These are phyloP conservation scores for Russula sp. DNA, from an alignment of 768 basidiomycete genomes.

Conservation along the genomic window DNA sequence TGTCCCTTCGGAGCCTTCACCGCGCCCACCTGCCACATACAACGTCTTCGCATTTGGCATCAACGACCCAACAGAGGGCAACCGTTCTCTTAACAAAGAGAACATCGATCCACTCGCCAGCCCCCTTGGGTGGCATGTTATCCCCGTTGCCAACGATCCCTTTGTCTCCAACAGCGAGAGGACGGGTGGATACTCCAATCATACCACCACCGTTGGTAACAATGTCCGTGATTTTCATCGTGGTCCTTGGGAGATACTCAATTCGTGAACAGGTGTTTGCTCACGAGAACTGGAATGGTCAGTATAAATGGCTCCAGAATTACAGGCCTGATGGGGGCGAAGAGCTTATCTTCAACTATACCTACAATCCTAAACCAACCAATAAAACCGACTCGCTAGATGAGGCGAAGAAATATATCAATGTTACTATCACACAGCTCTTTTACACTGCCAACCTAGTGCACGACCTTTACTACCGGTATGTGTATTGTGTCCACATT, in stretches of 20 bases:
- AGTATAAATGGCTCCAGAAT: slow-evolving; percentile 58
- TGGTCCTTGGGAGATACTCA: not conserved
- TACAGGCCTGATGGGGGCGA: slow-evolving; percentile 67
- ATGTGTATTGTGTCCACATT: slow-evolving; percentile 12
- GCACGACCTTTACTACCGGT: slow-evolving; percentile 78
- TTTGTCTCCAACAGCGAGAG: slow-evolving; percentile 26
- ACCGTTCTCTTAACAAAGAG: slow-evolving; percentile 51
- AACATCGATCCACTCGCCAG: slow-evolving; percentile 72
- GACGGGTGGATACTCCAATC: slow-evolving; percentile 37
- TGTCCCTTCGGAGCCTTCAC: slow-evolving; percentile 30
- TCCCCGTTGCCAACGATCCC: slow-evolving; percentile 70
- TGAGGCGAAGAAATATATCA: slow-evolving; percentile 78
- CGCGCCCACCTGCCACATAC: slow-evolving; percentile 38
- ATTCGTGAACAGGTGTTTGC: slow-evolving; percentile 56
- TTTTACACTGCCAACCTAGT: slow-evolving; percentile 83
- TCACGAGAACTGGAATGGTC: slow-evolving; percentile 89
- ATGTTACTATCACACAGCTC: slow-evolving; percentile 78
- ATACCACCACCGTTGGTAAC: slow-evolving; percentile 81
- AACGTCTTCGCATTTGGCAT: slow-evolving; percentile 73
- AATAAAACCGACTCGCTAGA: slow-evolving; percentile 48
- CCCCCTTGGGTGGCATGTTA: slow-evolving; percentile 86
- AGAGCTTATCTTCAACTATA: slow-evolving; percentile 56
- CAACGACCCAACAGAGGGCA: slow-evolving; percentile 76
- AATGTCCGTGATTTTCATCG: slow-evolving; percentile 42
- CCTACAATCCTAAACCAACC: slow-evolving; percentile 62